These are phyloP conservation scores for Nemania sp. DNA, from an alignment of 2,329 filamentous ascomycete species.

Conservation along the genomic window DNA sequence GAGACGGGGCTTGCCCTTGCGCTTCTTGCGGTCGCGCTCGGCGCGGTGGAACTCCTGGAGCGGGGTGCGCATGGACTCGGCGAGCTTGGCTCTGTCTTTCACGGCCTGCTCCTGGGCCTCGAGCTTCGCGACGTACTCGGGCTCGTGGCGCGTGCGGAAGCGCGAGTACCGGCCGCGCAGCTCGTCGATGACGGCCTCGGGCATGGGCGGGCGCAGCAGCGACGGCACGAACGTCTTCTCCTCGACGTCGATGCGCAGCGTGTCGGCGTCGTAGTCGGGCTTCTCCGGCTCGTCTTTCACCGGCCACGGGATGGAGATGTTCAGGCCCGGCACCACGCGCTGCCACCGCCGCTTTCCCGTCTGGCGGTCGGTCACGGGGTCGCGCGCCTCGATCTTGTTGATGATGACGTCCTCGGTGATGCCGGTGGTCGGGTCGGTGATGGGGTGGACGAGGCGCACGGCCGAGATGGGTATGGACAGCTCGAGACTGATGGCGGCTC, in stretches of 20 bases:
- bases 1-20: constrained; percentile 58
- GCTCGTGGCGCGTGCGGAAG: constrained; percentile 80
- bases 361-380: constrained; percentile 54
- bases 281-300: constrained; percentile 52
- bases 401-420: constrained; percentile 74
- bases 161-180: constrained; percentile 79
- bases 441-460: constrained; percentile 79
- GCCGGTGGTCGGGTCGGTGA: constrained; percentile 68
- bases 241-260: constrained; percentile 74
- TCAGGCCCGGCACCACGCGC: constrained; percentile 70
- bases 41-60: constrained; percentile 62
- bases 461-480: constrained; percentile 67
- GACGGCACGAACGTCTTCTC: constrained; percentile 76
- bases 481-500: constrained; percentile 51
- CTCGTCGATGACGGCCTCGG: constrained; percentile 77
- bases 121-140: constrained; percentile 70
- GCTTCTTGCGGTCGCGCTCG: constrained; percentile 54
- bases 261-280: constrained; percentile 67
- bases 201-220: constrained; percentile 77
- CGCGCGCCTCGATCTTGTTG: constrained; percentile 64
- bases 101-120: constrained; percentile 57
- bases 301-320: constrained; percentile 79
- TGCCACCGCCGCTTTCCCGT: constrained; percentile 53
- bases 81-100: constrained; percentile 46
- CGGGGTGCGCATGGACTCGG: constrained; percentile 52